Evolutionary conservation across 768 basidiomycete genomes (phyloP).

Genomic region (Aureoboletus auriporus): DNA sequence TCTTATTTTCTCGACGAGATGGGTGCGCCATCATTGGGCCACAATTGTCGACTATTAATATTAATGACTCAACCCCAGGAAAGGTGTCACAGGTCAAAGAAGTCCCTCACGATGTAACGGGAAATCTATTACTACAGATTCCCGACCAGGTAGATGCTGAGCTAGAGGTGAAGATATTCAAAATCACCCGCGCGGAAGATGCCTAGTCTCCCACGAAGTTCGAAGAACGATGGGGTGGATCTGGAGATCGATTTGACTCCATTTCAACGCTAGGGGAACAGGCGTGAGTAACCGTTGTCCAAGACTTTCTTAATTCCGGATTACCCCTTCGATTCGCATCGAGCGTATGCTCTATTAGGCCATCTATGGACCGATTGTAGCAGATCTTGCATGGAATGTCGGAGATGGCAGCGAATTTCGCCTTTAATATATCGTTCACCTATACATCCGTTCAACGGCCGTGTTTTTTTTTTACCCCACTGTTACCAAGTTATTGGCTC

Average conservation of each 20-base stretch:
- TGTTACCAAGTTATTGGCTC: neutral
- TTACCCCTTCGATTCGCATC: constrained; percentile 8
- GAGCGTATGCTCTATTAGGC: constrained; percentile 1
- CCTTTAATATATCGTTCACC: neutral
- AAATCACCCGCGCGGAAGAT: constrained; percentile 27
- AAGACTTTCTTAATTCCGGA: constrained; percentile 8
- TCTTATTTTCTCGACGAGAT: constrained; percentile 39
- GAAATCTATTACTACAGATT: constrained; percentile 21
- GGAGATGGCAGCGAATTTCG: neutral
- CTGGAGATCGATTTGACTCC: constrained; percentile 12
- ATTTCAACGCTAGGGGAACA: neutral
- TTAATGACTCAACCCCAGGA: constrained; percentile 9
- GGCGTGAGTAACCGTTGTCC: neutral
- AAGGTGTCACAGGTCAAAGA: constrained; percentile 26
- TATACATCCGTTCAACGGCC: neutral
- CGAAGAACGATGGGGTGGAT: constrained; percentile 9
- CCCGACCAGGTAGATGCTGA: constrained; percentile 32
- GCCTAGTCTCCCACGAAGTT: constrained; percentile 1
- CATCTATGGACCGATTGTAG: constrained; percentile 1
- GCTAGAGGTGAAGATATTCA: constrained; percentile 44
- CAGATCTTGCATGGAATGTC: neutral
- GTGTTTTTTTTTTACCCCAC: neutral
- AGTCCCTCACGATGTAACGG: constrained; percentile 13
- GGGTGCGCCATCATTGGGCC: constrained; percentile 15
- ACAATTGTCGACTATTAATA: neutral